phyloP scores from a whole-genome alignment of 1,139 yeast species.

The Pichia kudriavzevii region DNA sequence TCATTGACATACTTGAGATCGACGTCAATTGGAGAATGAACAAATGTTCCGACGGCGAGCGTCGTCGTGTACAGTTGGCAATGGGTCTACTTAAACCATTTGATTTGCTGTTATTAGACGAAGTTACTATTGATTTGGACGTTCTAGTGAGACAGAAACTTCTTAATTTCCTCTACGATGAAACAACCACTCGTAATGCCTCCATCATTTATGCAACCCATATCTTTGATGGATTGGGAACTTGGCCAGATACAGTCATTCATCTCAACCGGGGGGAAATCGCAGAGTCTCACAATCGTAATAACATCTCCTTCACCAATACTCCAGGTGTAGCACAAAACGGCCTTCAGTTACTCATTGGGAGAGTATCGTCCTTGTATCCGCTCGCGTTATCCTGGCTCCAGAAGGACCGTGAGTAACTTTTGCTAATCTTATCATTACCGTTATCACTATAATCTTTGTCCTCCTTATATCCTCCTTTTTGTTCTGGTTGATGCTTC shows the following conservation, averaged over 20 bases:
- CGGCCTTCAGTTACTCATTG: not conserved
- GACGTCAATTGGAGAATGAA: constrained; percentile 92
- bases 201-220: constrained; percentile 90
- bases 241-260: constrained; percentile 81
- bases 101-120: constrained; percentile 77
- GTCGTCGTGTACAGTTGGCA: constrained; percentile 85
- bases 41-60: constrained; percentile 85
- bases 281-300: constrained; percentile 28
- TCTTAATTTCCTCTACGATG: constrained; percentile 58
- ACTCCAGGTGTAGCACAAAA: constrained; percentile 1
- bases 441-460: too few species aligned
- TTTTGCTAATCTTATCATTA: too few species aligned
- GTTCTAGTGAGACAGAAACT: constrained; percentile 80
- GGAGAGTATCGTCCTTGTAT: constrained; percentile 52
- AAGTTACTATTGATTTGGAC: constrained; percentile 92
- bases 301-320: constrained; percentile 23
- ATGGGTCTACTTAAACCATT: constrained; percentile 93
- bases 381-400: constrained; percentile 70
- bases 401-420: not conserved
- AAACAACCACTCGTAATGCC: constrained; percentile 60
- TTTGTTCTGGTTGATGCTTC: too few species aligned
- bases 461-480: too few species aligned
- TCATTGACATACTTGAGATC: constrained; percentile 72
- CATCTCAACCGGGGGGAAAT: constrained; percentile 67
- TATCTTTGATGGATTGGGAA: constrained; percentile 86